Evolutionary conservation across 2,329 filamentous ascomycete species (phyloP).

Genomic region (Fusarium temperatum): DNA sequence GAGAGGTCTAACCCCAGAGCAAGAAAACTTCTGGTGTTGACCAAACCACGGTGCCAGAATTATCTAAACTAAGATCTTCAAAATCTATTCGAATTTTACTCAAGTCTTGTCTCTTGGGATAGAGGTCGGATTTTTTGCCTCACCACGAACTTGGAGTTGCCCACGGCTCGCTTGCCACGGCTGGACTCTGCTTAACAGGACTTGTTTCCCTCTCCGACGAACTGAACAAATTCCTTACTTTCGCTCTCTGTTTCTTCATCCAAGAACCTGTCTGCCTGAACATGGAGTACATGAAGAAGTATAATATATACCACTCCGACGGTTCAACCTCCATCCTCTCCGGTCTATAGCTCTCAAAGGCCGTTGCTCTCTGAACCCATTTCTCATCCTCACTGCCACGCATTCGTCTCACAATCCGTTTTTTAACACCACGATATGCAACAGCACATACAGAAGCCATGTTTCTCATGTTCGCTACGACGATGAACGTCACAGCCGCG

Average conservation of each 20-base stretch:
- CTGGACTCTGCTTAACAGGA: background rate
- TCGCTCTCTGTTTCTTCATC: background rate
- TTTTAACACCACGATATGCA: background rate
- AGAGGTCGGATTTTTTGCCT: background rate
- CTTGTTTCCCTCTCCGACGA: background rate
- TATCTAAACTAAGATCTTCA: background rate
- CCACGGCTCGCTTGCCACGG: background rate
- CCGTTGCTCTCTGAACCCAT: background rate
- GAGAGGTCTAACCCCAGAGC: background rate
- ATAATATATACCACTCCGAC: conserved; percentile 1
- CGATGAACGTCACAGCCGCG: background rate
- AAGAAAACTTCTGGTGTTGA: background rate
- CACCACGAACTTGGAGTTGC: background rate
- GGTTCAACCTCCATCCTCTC: background rate
- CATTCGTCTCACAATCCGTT: background rate
- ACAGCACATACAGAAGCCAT: background rate
- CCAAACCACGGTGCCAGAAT: background rate
- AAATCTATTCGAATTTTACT: no score
- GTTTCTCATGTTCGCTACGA: background rate
- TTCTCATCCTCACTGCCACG: background rate
- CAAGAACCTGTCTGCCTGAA: background rate
- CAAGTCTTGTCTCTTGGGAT: background rate
- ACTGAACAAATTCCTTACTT: background rate
- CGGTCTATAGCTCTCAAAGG: background rate
- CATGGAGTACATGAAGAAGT: background rate